phyloP scores from a whole-genome alignment of 2,329 filamentous ascomycete species.

The Calonectria multiphialidica region DNA sequence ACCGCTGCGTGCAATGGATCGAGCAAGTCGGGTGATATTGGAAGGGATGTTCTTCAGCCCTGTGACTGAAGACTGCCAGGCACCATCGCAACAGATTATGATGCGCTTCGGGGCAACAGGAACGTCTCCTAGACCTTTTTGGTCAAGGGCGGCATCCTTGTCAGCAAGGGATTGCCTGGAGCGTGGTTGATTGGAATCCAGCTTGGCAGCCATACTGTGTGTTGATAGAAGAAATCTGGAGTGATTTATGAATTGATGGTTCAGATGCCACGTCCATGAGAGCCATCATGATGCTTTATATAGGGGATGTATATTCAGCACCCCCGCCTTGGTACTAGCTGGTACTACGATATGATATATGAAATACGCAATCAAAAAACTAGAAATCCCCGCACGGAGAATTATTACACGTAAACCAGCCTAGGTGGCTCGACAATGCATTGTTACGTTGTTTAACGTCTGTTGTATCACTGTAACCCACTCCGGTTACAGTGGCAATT shows the following conservation, averaged over 20 bases:
- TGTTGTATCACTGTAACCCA: background rate
- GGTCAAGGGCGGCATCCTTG: background rate
- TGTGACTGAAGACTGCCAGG: background rate
- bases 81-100: background rate
- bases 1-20: background rate
- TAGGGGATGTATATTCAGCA: background rate
- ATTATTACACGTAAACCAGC: background rate
- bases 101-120: background rate
- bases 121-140: background rate
- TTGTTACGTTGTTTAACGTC: background rate
- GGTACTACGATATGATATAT: background rate
- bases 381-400: background rate
- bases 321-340: background rate
- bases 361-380: background rate
- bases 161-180: background rate
- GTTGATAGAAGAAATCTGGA: no score
- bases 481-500: background rate
- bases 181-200: background rate
- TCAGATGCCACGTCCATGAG: background rate
- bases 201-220: background rate
- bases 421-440: background rate
- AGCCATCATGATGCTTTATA: background rate
- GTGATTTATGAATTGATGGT: background rate
- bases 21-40: background rate
- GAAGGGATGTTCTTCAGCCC: background rate